phyloP scores from a whole-genome alignment of 805 yeast species.

The Saccharomycopsis vini region DNA sequence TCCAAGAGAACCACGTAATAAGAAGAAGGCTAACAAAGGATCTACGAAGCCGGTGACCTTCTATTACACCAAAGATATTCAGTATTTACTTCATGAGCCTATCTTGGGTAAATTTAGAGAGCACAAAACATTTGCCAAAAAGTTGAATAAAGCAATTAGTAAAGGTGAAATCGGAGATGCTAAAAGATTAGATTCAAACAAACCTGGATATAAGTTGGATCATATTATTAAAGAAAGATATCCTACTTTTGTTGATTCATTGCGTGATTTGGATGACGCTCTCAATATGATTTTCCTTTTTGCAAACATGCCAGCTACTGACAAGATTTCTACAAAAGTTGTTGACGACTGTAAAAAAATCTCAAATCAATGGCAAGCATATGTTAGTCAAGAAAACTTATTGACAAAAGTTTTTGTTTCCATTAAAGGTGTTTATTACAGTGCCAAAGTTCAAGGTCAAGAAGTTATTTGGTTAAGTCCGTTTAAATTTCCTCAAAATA shows the following conservation, averaged over 20 bases:
- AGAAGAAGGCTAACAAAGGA: conserved; percentile 95
- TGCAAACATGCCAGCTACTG: conserved; percentile 91
- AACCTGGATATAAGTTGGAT: conserved; percentile 77
- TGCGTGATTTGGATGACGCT: conserved; percentile 92
- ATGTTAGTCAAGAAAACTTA: conserved; percentile 73
- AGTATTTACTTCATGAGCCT: conserved; percentile 92
- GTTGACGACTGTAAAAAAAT: conserved; percentile 82
- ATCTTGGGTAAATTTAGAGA: conserved; percentile 85
- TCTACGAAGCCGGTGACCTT: conserved; percentile 95
- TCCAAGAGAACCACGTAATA: conserved; percentile 93
- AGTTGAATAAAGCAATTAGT: conserved; percentile 81
- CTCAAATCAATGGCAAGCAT: conserved; percentile 94
- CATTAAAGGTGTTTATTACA: conserved; percentile 94
- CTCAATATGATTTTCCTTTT: conserved; percentile 89
- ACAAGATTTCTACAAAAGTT: conserved; percentile 65
- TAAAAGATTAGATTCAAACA: conserved; percentile 66
- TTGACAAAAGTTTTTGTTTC: conserved; percentile 88
- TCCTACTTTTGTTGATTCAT: conserved; percentile 86
- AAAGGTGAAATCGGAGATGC: conserved; percentile 89
- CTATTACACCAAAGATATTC: conserved; percentile 89
- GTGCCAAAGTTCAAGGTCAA: conserved; percentile 84
- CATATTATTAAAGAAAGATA: conserved; percentile 90
- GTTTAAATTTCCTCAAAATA: conserved; percentile 90
- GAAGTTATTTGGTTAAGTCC: conserved; percentile 95
- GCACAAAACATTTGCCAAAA: conserved; percentile 89